phyloP scores from a whole-genome alignment of 164 flowering plant genomes.

The Tetrastigma voinierianum region DNA sequence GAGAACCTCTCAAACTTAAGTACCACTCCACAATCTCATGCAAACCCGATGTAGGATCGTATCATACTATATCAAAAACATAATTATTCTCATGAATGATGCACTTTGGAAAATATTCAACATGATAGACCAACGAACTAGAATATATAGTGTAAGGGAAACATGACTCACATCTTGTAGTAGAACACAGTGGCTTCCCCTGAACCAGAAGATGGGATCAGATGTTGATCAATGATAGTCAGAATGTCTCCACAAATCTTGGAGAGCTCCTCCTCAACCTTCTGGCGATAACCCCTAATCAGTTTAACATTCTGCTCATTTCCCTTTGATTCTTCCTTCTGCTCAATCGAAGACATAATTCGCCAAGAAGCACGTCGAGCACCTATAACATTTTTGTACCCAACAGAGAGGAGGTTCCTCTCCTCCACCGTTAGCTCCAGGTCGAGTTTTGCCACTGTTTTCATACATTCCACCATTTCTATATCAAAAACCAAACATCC shows the following conservation, averaged over 20 bases:
- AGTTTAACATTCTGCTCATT: constrained; percentile 70
- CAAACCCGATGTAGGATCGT: too few relatives aligned
- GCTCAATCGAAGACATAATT: constrained; percentile 88
- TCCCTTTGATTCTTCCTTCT: constrained; percentile 86
- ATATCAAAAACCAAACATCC: constrained; percentile 13
- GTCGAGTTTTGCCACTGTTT: constrained; percentile 67
- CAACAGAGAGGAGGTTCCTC: constrained; percentile 83
- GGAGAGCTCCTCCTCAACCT: constrained; percentile 82
- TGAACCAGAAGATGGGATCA: constrained; percentile 62
- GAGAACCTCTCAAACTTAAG: too few relatives aligned
- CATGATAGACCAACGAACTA: neutral
- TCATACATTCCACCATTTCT: constrained; percentile 94
- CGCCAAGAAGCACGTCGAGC: constrained; percentile 91
- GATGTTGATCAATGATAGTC: constrained; percentile 69
- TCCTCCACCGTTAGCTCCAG: constrained; percentile 83
- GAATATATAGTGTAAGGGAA: neutral
- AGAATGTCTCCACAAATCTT: constrained; percentile 79
- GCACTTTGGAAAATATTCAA: neutral
- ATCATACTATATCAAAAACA: constrained; percentile 9
- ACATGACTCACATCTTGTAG: constrained; percentile 74
- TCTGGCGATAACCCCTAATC: constrained; percentile 68
- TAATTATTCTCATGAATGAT: neutral
- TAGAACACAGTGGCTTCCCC: constrained; percentile 87
- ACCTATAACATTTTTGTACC: constrained; percentile 90
- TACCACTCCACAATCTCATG: too few relatives aligned